Evolutionary conservation across 305 asterid genomes (phyloP).

Genomic region (Vinca major): DNA sequence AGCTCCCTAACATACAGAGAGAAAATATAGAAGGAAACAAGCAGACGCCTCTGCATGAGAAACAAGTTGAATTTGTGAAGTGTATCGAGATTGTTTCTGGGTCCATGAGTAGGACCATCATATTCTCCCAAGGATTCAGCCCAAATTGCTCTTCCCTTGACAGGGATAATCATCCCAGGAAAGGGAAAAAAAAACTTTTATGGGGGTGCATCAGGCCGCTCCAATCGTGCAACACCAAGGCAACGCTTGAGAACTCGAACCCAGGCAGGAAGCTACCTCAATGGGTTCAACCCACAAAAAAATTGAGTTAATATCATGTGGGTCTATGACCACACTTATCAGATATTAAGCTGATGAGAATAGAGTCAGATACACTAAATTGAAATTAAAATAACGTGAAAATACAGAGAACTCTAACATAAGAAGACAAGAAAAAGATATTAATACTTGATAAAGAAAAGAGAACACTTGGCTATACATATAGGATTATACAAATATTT

Average conservation of each 20-base stretch:
- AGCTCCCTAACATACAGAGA: not conserved
- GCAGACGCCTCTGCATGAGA: not conserved
- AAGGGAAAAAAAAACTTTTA: no score
- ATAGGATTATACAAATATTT: conserved; percentile 25
- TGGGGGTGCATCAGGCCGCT: no score
- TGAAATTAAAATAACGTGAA: not conserved
- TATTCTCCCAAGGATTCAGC: not conserved
- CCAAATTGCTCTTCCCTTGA: not conserved
- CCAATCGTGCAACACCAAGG: no score
- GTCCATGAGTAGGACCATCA: not conserved
- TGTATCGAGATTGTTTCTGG: not conserved
- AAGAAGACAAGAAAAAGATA: not conserved
- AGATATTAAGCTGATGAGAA: no score
- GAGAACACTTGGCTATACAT: conserved; percentile 22
- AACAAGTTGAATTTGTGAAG: not conserved
- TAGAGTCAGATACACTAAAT: not conserved
- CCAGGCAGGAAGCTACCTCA: no score
- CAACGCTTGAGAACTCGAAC: no score
- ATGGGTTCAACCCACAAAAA: no score
- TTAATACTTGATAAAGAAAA: conserved; percentile 14
- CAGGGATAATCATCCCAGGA: not conserved
- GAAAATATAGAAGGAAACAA: not conserved
- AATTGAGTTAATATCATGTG: no score
- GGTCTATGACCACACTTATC: no score
- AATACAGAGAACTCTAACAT: not conserved